Conservation (phyloP, 139 green algal genomes). For the Raphidocelis subcapitata region DNA sequence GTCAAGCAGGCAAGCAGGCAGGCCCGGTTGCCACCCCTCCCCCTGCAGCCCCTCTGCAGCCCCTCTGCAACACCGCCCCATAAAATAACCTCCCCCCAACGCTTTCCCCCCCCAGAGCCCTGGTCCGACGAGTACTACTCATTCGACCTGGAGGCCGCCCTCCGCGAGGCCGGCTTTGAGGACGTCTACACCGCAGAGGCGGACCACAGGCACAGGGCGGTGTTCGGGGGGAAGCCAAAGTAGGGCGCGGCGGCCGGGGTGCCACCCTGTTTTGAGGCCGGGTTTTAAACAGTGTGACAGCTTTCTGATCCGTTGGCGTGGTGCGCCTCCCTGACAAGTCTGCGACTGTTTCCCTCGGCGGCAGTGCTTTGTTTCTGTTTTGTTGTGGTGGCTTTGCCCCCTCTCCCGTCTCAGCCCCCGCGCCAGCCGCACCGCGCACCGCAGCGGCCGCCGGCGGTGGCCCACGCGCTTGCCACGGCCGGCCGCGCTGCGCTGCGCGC, state of each 20-base stretch:
- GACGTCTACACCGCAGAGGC: constrained; percentile 65
- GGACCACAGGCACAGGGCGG: constrained; percentile 76
- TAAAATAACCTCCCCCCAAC: too few relatives aligned
- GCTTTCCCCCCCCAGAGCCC: constrained; percentile 39
- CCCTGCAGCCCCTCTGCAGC: too few relatives aligned
- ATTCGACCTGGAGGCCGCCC: constrained; percentile 65
- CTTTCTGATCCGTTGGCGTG: not conserved
- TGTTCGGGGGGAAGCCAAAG: constrained; percentile 49
- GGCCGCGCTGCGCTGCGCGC: too few relatives aligned
- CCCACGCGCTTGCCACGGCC: too few relatives aligned
- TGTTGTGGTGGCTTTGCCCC: too few relatives aligned
- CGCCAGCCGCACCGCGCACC: too few relatives aligned
- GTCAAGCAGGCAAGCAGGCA: too few relatives aligned
- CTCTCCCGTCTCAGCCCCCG: too few relatives aligned
- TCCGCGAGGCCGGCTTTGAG: constrained; percentile 59
- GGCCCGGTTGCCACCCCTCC: too few relatives aligned
- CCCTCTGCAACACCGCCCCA: too few relatives aligned
- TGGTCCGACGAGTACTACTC: constrained; percentile 71
- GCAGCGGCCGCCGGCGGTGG: too few relatives aligned
- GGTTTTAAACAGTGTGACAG: not conserved
- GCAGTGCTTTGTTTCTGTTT: not conserved
- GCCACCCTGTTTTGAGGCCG: not conserved
- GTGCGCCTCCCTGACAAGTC: not conserved
- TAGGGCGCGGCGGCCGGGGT: not conserved
- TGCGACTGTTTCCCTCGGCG: not conserved